phyloP scores from a whole-genome alignment of 805 yeast genomes.

The Candida sithepensis region DNA sequence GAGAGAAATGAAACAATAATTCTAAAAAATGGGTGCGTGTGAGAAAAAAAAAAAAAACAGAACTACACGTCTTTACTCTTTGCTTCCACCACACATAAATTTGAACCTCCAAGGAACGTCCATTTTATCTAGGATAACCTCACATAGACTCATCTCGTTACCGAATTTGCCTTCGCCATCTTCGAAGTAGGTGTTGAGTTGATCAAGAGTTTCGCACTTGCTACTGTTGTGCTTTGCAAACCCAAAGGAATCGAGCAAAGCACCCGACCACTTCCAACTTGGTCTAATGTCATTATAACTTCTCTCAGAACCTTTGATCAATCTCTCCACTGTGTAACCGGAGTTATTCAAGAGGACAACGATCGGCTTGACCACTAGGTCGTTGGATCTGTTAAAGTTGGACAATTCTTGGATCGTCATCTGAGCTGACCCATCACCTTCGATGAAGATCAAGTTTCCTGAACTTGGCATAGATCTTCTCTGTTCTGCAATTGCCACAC shows the following conservation, averaged over 20 bases:
- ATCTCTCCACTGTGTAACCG: conserved; percentile 89
- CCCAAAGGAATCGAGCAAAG: conserved; percentile 64
- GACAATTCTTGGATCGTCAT: conserved; percentile 81
- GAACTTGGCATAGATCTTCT: conserved; percentile 19
- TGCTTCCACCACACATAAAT: conserved; percentile 30
- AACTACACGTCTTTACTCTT: neutral
- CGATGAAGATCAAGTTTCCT: conserved; percentile 60
- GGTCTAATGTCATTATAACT: conserved; percentile 80
- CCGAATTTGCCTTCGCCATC: conserved; percentile 25
- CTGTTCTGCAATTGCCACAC: conserved; percentile 62
- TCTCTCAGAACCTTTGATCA: conserved; percentile 73
- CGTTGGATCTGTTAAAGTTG: conserved; percentile 21
- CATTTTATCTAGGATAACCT: conserved; percentile 52
- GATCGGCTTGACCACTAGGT: conserved; percentile 64
- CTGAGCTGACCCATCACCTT: conserved; percentile 94
- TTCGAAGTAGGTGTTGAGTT: conserved; percentile 32
- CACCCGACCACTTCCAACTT: conserved; percentile 75
- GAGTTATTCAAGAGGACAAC: conserved; percentile 75
- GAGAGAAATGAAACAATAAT: too few species aligned
- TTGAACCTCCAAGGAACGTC: conserved; percentile 66
- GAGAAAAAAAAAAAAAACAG: too few species aligned
- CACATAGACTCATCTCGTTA: conserved; percentile 37
- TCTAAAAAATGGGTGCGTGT: too few species aligned
- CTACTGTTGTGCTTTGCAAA: conserved; percentile 35
- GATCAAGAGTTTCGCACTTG: conserved; percentile 36